phyloP scores from a whole-genome alignment of 441 rosid genomes.

The Capsella rubella region DNA sequence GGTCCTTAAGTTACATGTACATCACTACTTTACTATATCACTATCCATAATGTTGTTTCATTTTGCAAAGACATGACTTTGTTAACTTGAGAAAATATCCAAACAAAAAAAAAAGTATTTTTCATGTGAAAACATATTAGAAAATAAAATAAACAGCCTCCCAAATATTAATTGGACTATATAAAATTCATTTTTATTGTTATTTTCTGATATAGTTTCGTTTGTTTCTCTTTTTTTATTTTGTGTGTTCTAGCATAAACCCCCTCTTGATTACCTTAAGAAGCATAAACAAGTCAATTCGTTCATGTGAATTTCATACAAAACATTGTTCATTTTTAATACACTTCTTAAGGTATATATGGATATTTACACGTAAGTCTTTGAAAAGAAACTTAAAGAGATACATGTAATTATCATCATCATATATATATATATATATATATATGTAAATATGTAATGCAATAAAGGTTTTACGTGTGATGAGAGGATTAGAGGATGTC shows the following conservation, averaged over 20 bases:
- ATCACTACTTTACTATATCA: neutral
- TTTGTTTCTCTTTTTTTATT: no score
- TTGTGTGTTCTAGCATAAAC: neutral
- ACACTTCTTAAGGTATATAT: neutral
- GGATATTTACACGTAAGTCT: conserved; percentile 9
- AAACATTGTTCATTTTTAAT: neutral
- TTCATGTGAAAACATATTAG: conserved; percentile 31
- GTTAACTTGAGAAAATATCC: conserved; percentile 13
- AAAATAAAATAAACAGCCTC: neutral
- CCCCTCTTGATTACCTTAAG: neutral
- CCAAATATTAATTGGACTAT: neutral
- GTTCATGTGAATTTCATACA: neutral
- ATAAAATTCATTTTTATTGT: neutral
- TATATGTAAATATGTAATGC: neutral
- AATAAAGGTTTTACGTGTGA: conserved; percentile 34
- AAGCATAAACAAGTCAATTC: neutral
- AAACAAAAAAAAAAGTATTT: neutral
- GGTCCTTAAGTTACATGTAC: neutral
- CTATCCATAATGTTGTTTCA: conserved; percentile 27
- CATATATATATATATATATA: neutral
- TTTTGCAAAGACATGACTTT: conserved; percentile 30
- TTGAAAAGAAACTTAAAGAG: neutral
- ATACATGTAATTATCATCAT: conserved; percentile 9
- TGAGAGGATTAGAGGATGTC: conserved; percentile 38
- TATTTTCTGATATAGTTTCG: no score